These are phyloP conservation scores for Diaporthe sp. DNA, from an alignment of 2,329 filamentous ascomycete genomes.

Conservation along the genomic window DNA sequence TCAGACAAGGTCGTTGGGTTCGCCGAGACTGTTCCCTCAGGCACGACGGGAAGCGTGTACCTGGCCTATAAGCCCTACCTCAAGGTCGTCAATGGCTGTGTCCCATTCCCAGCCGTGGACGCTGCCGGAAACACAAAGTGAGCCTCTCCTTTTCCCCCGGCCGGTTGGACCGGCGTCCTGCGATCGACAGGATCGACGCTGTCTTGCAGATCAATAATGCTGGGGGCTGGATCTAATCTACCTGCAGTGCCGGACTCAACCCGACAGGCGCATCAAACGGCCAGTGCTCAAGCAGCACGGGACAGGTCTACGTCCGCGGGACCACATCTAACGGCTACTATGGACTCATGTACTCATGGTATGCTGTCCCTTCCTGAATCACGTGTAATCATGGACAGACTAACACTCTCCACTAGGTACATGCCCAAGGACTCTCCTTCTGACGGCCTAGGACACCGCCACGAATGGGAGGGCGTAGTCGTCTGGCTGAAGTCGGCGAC, in stretches of 20 bases:
- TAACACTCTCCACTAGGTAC: conserved; percentile 45
- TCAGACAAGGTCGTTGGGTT: conserved; percentile 60
- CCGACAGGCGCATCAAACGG: conserved; percentile 44
- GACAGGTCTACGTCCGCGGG: conserved; percentile 51
- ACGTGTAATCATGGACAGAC: neutral
- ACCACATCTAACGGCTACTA: conserved; percentile 41
- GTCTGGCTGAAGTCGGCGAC: conserved; percentile 43
- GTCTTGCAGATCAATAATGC: neutral
- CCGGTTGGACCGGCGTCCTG: neutral
- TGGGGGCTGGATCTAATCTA: neutral
- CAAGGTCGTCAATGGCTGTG: conserved; percentile 67
- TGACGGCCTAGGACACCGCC: conserved; percentile 47
- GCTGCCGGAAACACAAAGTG: conserved; percentile 66
- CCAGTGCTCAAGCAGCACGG: conserved; percentile 46
- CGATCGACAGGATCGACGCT: conserved; percentile 13
- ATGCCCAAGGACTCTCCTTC: conserved; percentile 56
- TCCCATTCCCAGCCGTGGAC: conserved; percentile 71
- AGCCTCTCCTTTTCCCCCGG: conserved; percentile 33
- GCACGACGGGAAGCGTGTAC: conserved; percentile 58
- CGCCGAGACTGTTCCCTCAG: conserved; percentile 60
- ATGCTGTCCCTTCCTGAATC: neutral
- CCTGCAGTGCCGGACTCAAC: conserved; percentile 47
- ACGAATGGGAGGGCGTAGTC: conserved; percentile 52
- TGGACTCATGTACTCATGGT: conserved; percentile 52
- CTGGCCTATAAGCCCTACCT: conserved; percentile 66